Evolutionary conservation across 345 rosid species (phyloP), one percentile per base, ranked within the genome.

Genomic region (Hevea brasiliensis): DNA sequence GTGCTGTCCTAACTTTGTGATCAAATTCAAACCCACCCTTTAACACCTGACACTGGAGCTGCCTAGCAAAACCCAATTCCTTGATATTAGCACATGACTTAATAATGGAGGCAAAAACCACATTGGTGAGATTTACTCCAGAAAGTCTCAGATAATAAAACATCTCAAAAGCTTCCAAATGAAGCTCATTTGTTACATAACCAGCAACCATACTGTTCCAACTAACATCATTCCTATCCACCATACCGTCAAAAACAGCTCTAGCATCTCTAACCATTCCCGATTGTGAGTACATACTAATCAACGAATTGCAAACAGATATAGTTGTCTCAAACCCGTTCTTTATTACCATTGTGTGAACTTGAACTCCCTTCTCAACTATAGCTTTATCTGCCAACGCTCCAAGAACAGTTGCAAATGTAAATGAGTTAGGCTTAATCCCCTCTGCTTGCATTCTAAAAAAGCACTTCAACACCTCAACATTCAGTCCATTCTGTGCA

Each of bases 201-300:
- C 98, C 94, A 7, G 92, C 65, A 67, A 94, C 81, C 85, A 92
- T 87, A 77, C 88, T 85, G 55, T 94, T 92, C 97, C 98, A 94
- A 24, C 90, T 83, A 55, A 94, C 85, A 0, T 79, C 82, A 79
- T 83, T 82, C 86, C 86, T 88, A 62, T 80, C 79, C 15, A 64
- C 77, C 80, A 83, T 81, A n/a, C 63, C 61, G 60, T 89, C 88
- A 68, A 94, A 92, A 72, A 94, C 79, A 69, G 80, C 72, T 70
- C 86, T 84, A 48, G 93, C 96, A 62, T 85, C 82, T 76, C 72
- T 51, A 78, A 87, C 73, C 82, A 79, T 80, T 70, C 92, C 87
- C 4, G 83, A 87, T 60, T 89, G 89, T 27, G 85, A 76, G 81
- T 94, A 92, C 80, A 92, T 75, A 69, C 76, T 89, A 56, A 94